phyloP scores from a whole-genome alignment of 2,329 filamentous ascomycete species.

The Capronia americana region DNA sequence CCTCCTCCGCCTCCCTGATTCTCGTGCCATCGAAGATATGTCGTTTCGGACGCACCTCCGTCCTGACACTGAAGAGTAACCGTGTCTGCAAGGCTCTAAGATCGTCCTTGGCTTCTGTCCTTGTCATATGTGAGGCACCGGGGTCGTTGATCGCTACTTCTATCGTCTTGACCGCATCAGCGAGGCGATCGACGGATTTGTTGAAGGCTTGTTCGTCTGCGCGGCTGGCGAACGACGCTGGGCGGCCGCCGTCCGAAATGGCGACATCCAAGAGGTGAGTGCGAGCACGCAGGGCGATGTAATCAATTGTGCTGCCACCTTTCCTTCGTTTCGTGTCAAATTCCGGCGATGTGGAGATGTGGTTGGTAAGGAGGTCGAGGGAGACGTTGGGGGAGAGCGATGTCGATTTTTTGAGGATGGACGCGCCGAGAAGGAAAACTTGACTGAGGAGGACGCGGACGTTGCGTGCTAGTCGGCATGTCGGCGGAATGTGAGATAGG shows the following conservation, averaged over 20 bases:
- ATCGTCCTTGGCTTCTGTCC: slow-evolving; percentile 77
- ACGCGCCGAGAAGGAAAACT: slow-evolving; percentile 36
- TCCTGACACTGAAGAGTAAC: slow-evolving; percentile 73
- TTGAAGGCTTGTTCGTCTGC: slow-evolving; percentile 66
- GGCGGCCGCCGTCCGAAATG: slow-evolving; percentile 67
- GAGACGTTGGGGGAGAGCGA: slow-evolving; percentile 13
- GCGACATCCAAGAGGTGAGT: slow-evolving; percentile 75
- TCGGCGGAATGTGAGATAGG: slow-evolving; percentile 49
- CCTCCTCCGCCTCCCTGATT: slow-evolving; percentile 27
- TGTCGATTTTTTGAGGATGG: slow-evolving; percentile 2
- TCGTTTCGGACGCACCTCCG: slow-evolving; percentile 62
- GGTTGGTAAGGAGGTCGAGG: slow-evolving; percentile 31
- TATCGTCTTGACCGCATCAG: slow-evolving; percentile 62
- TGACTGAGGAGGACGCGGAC: slow-evolving; percentile 50
- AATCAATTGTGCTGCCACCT: slow-evolving; percentile 57
- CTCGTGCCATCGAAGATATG: slow-evolving; percentile 47
- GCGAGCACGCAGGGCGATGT: slow-evolving; percentile 69
- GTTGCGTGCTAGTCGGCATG: slow-evolving; percentile 46
- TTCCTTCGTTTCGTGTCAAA: slow-evolving; percentile 33
- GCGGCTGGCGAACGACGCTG: slow-evolving; percentile 39
- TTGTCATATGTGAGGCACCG: slow-evolving; percentile 72
- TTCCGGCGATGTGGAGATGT: slow-evolving; percentile 34
- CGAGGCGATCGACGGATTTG: slow-evolving; percentile 70
- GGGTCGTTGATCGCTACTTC: slow-evolving; percentile 72
- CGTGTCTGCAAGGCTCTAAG: slow-evolving; percentile 78